Evolutionary conservation across 2,329 filamentous ascomycete species (phyloP).

Genomic region (Geosmithia putterillii): DNA sequence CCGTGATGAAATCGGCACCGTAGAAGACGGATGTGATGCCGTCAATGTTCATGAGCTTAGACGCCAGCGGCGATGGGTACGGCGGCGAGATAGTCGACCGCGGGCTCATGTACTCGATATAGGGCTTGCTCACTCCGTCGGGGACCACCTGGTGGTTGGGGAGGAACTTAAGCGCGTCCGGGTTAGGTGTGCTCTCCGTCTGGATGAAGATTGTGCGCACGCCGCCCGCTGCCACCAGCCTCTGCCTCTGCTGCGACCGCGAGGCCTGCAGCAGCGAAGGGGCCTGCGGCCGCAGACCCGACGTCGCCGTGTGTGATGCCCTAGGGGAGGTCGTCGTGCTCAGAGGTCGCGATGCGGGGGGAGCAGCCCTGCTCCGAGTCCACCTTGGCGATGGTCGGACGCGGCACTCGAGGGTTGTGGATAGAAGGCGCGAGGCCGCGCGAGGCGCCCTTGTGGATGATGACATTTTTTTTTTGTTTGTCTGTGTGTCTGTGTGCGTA

Average conservation of each 20-base stretch:
- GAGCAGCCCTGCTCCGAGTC: neutral
- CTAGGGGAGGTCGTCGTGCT: conserved; percentile 13
- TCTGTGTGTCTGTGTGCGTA: neutral
- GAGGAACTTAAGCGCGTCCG: conserved; percentile 92
- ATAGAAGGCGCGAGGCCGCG: conserved; percentile 11
- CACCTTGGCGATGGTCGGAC: neutral
- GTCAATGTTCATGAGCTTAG: conserved; percentile 84
- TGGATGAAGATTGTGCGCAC: conserved; percentile 89
- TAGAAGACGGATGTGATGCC: conserved; percentile 94
- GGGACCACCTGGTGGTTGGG: conserved; percentile 83
- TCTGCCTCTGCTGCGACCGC: neutral
- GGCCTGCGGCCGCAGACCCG: no score
- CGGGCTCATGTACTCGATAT: conserved; percentile 84
- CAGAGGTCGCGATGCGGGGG: neutral
- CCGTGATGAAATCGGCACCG: conserved; percentile 89
- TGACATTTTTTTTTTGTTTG: conserved; percentile 7
- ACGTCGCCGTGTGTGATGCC: conserved; percentile 4
- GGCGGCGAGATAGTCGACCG: conserved; percentile 80
- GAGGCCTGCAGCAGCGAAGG: no score
- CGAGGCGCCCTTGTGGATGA: conserved; percentile 9
- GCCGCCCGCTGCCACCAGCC: conserved; percentile 21
- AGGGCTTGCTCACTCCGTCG: conserved; percentile 54
- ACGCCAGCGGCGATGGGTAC: conserved; percentile 81
- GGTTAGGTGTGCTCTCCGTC: conserved; percentile 86
- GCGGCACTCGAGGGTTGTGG: conserved; percentile 5